Evolutionary conservation across 805 yeast species (phyloP).

Genomic region (Maudiozyma pseudohumilis): DNA sequence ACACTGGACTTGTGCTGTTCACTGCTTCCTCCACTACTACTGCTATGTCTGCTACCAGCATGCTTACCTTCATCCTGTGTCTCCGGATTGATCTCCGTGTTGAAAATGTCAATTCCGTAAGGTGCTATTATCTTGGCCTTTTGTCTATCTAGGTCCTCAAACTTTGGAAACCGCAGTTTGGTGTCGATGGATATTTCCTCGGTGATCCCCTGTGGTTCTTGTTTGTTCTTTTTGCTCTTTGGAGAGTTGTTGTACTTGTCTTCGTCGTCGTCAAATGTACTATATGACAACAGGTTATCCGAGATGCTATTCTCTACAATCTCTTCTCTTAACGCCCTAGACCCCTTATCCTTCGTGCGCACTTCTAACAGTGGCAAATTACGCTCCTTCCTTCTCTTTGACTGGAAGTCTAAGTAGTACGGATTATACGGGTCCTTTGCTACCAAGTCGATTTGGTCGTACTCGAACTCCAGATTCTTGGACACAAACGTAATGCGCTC

Average conservation of each 20-base stretch:
- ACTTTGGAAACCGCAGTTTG: conserved; percentile 26
- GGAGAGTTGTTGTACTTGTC: background rate
- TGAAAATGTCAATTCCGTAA: conserved; percentile 28
- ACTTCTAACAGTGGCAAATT: conserved; percentile 54
- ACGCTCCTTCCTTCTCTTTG: conserved; percentile 38
- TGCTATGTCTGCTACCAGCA: background rate
- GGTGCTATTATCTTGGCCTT: conserved; percentile 25
- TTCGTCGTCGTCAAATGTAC: conserved; percentile 17
- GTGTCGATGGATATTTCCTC: conserved; percentile 26
- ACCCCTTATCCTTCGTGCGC: conserved; percentile 42
- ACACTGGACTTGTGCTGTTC: conserved; percentile 11
- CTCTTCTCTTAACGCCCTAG: conserved; percentile 51
- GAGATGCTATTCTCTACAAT: conserved; percentile 41
- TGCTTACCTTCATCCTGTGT: background rate
- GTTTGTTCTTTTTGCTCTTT: conserved; percentile 21
- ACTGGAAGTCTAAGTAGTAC: conserved; percentile 27
- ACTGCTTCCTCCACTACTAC: background rate
- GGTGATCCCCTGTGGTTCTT: conserved; percentile 14
- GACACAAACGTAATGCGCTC: conserved; percentile 61
- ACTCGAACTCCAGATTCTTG: conserved; percentile 43
- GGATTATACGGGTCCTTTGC: conserved; percentile 30
- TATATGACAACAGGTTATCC: conserved; percentile 52
- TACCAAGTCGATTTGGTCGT: conserved; percentile 40
- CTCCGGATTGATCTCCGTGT: conserved; percentile 14
- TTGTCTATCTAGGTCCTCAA: conserved; percentile 21